Conservation (phyloP, 495 filamentous ascomycete genomes). For the Aspergillus nanangensis region DNA sequence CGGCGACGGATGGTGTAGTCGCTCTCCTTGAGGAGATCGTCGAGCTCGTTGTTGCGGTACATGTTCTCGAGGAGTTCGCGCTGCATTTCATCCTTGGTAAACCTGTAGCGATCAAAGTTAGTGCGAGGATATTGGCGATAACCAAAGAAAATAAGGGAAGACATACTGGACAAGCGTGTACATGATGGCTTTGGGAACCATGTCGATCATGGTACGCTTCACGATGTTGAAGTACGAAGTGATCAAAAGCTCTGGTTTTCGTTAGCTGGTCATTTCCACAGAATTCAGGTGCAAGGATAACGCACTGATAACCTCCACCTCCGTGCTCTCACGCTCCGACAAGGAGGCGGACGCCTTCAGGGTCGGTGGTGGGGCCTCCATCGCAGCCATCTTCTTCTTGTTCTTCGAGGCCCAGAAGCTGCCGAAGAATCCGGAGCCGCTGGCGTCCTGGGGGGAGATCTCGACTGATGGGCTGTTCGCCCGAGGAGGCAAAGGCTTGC, state of each 20-base stretch:
- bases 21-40: slow-evolving; percentile 94
- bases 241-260: slow-evolving; percentile 77
- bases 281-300: too few relatives aligned
- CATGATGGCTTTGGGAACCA: slow-evolving; percentile 99
- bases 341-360: slow-evolving; percentile 91
- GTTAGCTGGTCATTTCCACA: neutral
- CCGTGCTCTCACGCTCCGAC: slow-evolving; percentile 85
- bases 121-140: slow-evolving; percentile 6
- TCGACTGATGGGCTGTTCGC: slow-evolving; percentile 65
- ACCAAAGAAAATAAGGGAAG: neutral
- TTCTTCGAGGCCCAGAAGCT: slow-evolving; percentile 98
- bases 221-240: slow-evolving; percentile 98
- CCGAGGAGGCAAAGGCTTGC: slow-evolving; percentile 81
- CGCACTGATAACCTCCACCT: slow-evolving; percentile 98
- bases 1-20: slow-evolving; percentile 92
- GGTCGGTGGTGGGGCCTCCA: slow-evolving; percentile 90
- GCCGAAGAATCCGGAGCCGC: slow-evolving; percentile 82
- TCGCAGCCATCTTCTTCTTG: slow-evolving; percentile 99
- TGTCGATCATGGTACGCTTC: slow-evolving; percentile 97
- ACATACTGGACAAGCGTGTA: slow-evolving; percentile 89
- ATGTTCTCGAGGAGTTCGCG: slow-evolving; percentile 96
- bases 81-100: slow-evolving; percentile 98
- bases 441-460: slow-evolving; percentile 47
- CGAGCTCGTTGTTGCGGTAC: slow-evolving; percentile 85
- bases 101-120: slow-evolving; percentile 56